Conservation (phyloP, 2,329 filamentous ascomycete species). For the Xylariales sp. region DNA sequence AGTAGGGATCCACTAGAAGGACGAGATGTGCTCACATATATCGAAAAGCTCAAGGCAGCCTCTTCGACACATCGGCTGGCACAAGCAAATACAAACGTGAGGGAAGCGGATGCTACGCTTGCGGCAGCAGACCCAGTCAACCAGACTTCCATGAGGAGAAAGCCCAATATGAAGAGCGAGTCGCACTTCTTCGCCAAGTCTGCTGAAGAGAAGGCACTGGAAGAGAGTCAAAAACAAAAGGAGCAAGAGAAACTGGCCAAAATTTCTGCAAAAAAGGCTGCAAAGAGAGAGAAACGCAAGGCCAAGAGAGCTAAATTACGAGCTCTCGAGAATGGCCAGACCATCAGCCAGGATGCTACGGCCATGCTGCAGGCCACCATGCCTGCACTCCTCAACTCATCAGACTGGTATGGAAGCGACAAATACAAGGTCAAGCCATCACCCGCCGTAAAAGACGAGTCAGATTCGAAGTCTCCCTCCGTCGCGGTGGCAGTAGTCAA, state of each 20-base stretch:
- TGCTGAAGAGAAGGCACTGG: not conserved
- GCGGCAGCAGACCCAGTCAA: not conserved
- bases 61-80: not conserved
- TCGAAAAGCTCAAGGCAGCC: constrained; percentile 13
- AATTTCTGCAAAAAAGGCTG: constrained; percentile 3
- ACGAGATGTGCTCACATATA: constrained; percentile 19
- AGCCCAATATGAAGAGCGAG: too few species aligned
- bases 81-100: constrained; percentile 1
- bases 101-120: not conserved
- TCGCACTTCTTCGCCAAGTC: constrained; percentile 4
- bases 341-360: too few species aligned
- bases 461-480: too few species aligned
- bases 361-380: not conserved
- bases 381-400: constrained; percentile 3
- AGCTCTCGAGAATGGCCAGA: too few species aligned
- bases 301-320: not conserved
- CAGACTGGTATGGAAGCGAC: constrained; percentile 6
- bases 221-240: not conserved
- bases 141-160: too few species aligned
- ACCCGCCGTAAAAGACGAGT: too few species aligned
- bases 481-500: too few species aligned
- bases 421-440: too few species aligned
- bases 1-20: constrained; percentile 16
- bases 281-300: constrained; percentile 6
- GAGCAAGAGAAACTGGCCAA: too few species aligned